These are phyloP conservation scores for Albifimbria verrucaria DNA, from an alignment of 2,329 filamentous ascomycete species.

Conservation along the genomic window DNA sequence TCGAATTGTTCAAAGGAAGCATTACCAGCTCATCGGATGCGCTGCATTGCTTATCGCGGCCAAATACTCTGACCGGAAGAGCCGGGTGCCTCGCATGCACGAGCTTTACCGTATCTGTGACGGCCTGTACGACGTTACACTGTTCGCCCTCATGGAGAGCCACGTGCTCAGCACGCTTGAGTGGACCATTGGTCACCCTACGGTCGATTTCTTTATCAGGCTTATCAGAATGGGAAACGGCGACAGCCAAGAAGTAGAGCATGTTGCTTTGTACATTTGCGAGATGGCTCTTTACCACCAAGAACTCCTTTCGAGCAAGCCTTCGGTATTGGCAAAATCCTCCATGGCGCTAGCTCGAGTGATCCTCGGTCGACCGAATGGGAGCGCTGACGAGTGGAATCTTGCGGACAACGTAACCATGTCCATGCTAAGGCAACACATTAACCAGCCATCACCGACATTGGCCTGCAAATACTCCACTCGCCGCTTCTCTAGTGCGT, in stretches of 20 bases:
- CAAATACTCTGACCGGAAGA: conserved; percentile 99
- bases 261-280: conserved; percentile 91
- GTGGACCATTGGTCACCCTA: too few species aligned
- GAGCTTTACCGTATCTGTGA: conserved; percentile 99
- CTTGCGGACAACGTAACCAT: conserved; percentile 66
- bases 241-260: conserved; percentile 82
- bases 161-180: conserved; percentile 96
- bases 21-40: conserved; percentile 97
- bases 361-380: conserved; percentile 77
- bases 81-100: conserved; percentile 93
- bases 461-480: conserved; percentile 59
- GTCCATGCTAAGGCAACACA: conserved; percentile 55
- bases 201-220: conserved; percentile 90
- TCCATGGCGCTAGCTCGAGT: conserved; percentile 83
- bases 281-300: conserved; percentile 96
- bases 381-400: conserved; percentile 73
- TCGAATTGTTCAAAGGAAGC: conserved; percentile 96
- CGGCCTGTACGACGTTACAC: conserved; percentile 95
- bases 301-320: conserved; percentile 90
- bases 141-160: conserved; percentile 99
- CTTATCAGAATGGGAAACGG: conserved; percentile 77
- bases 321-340: conserved; percentile 85
- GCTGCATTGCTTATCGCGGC: conserved; percentile 93
- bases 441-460: conserved; percentile 56
- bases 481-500: conserved; percentile 49